Evolutionary conservation across 345 rosid genomes (phyloP), one percentile per base, ranked within the genome.

Genomic region (Ceriops zippeliana): DNA sequence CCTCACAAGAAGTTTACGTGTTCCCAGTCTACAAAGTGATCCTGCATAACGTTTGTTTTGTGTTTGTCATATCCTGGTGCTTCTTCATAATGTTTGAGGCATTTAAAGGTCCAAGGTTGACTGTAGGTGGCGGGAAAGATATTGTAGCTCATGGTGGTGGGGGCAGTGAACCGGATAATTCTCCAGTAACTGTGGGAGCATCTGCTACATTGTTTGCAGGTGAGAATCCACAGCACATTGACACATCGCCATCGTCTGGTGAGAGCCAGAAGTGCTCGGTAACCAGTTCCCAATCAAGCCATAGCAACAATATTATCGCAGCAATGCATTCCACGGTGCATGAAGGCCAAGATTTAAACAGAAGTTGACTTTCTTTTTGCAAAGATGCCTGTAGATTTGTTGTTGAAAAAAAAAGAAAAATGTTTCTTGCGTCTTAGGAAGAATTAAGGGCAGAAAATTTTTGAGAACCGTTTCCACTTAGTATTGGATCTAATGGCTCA

Each of bases 91-190:
- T 74, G 63, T 61, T 24, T 32, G 62, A 30, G 52, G 24, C 59
- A 2, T 53, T 67, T 66, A 51, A 24, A 26, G 3, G 37, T 62
- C 56, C 13, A 17, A 58, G 32, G 49, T 27, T 60, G 42, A 73
- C 56, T 61, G 59, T 61, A 71, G 86, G 84, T 73, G 74, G 73
- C 22, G 72, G 66, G 2, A 80, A 81, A 70, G 89, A 83, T 7
- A 70, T 80, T 52, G 37, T 65, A 10, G 62, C 61, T 58, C 81
- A 71, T 47, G 79, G 81, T 47, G 79, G 81, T 58, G 83, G 86
- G 70, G 80, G 72, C 62, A 75, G 65, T 24, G 98, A 89, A 78
- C 67, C 70, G 7, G 98, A 85, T 65, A 61, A 73, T 20, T 67
- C 78, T 56, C 51, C 83, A 4, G 76, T 28, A 57, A 65, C 30